Conservation (phyloP, 768 basidiomycete genomes). For the Terana coerulea region DNA sequence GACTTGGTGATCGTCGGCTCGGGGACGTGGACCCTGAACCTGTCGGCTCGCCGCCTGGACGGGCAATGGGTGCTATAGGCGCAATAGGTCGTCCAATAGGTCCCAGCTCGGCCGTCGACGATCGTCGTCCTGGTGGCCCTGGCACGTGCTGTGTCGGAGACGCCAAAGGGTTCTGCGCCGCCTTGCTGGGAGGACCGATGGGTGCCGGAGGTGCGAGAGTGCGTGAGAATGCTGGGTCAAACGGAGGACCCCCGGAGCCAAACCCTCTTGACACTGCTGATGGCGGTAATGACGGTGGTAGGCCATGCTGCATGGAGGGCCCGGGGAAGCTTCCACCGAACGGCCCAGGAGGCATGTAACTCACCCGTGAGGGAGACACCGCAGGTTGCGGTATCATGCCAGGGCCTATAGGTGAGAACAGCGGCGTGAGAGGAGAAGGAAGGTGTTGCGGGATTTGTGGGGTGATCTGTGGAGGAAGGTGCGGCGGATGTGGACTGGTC, state of each 20-base stretch:
- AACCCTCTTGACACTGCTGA: conserved; percentile 54
- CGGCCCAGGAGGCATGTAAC: conserved; percentile 43
- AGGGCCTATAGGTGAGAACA: conserved; percentile 43
- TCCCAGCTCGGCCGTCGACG: conserved; percentile 45
- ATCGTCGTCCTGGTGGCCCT: conserved; percentile 45
- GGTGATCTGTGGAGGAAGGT: conserved; percentile 47
- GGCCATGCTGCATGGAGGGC: conserved; percentile 40
- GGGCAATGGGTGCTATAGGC: conserved; percentile 64
- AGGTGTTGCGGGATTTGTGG: conserved; percentile 44
- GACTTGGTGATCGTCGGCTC: conserved; percentile 45
- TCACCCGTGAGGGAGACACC: conserved; percentile 55
- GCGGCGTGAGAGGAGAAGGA: conserved; percentile 38
- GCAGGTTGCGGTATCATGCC: conserved; percentile 40
- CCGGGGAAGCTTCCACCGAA: conserved; percentile 48
- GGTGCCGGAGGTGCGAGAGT: conserved; percentile 30
- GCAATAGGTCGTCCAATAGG: conserved; percentile 49
- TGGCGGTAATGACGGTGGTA: conserved; percentile 43
- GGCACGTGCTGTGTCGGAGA: conserved; percentile 39
- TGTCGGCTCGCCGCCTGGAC: conserved; percentile 44
- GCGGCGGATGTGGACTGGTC: conserved; percentile 42
- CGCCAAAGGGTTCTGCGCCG: conserved; percentile 31
- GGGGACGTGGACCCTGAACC: conserved; percentile 61
- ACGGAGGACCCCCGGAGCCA: conserved; percentile 43
- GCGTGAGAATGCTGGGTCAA: conserved; percentile 50
- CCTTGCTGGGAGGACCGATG: conserved; percentile 37